A percentile compares a stretch with the other conserved stretches of the same genome.
These are phyloP conservation scores for Colletotrichum liriopes DNA, from an alignment of 2,329 filamentous ascomycete species.

Conservation along the genomic window DNA sequence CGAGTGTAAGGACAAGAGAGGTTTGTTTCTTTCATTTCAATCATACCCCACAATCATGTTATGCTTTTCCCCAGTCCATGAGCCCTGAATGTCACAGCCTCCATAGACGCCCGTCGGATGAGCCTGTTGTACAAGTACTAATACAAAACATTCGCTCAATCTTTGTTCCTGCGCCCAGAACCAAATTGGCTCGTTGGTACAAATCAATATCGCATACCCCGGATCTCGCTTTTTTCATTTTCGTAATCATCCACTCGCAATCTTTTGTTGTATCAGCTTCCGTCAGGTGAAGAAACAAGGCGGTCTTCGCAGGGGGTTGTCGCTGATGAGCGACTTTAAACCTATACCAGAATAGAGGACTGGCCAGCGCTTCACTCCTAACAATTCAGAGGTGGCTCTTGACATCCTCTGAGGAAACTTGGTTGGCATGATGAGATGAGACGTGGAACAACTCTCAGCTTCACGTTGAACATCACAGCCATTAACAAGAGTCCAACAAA, in stretches of 20 bases:
- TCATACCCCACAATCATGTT: constrained; percentile 20
- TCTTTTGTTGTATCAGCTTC: not conserved
- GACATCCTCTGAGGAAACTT: not conserved
- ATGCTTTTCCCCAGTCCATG: not conserved
- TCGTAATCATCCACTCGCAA: not conserved
- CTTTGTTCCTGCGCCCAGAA: not conserved
- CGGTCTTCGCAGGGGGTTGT: not conserved
- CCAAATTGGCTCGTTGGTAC: not conserved
- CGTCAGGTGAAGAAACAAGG: not conserved
- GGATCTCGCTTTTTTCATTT: not conserved
- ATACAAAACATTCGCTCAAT: constrained; percentile 14
- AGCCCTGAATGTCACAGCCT: constrained; percentile 9
- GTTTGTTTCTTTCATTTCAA: constrained; percentile 40
- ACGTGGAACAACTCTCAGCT: constrained; percentile 15
- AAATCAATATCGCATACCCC: not conserved
- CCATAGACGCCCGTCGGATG: constrained; percentile 3
- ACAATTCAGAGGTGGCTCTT: not conserved
- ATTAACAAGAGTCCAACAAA: constrained; percentile 82
- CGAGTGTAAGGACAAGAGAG: constrained; percentile 28
- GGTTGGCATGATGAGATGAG: constrained; percentile 4
- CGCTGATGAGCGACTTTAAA: not conserved
- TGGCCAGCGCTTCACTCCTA: not conserved
- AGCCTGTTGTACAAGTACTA: constrained; percentile 20
- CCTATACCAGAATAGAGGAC: not conserved
- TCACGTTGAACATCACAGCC: constrained; percentile 23